Evolutionary conservation across 371 early-diverging fungal species (phyloP).

Genomic region (Encephalitozoon romaleae): DNA sequence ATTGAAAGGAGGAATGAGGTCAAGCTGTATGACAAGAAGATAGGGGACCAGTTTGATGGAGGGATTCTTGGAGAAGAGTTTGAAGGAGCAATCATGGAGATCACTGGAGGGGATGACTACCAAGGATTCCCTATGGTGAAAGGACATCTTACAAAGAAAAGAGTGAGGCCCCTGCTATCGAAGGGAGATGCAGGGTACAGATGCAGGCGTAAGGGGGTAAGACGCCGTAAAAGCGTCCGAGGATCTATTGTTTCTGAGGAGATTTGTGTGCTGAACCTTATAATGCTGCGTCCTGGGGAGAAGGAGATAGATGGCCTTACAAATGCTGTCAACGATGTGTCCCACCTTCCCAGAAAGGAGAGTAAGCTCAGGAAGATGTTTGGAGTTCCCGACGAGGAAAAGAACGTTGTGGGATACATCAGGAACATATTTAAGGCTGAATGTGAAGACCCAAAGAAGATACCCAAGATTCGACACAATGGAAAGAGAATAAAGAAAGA

Average conservation of each 20-base stretch:
- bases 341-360: slow-evolving; percentile 93
- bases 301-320: slow-evolving; percentile 85
- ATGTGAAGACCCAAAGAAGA: slow-evolving; percentile 40
- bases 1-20: slow-evolving; percentile 88
- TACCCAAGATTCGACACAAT: slow-evolving; percentile 40
- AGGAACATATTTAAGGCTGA: slow-evolving; percentile 19
- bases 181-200: slow-evolving; percentile 97
- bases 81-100: slow-evolving; percentile 92
- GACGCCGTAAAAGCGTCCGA: slow-evolving; percentile 94
- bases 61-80: slow-evolving; percentile 89
- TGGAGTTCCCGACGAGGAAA: slow-evolving; percentile 82
- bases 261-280: slow-evolving; percentile 79
- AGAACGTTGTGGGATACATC: slow-evolving; percentile 89
- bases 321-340: slow-evolving; percentile 77
- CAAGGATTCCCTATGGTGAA: slow-evolving; percentile 79
- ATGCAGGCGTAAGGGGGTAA: slow-evolving; percentile 87
- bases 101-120: slow-evolving; percentile 97
- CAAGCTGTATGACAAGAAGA: slow-evolving; percentile 90
- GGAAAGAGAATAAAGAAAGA: slow-evolving; percentile 5
- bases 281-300: slow-evolving; percentile 88
- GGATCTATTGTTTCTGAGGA: slow-evolving; percentile 93
- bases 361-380: slow-evolving; percentile 92
- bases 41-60: slow-evolving; percentile 84
- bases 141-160: slow-evolving; percentile 78
- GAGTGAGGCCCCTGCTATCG: slow-evolving; percentile 80